Evolutionary conservation across 1,284 basidiomycete species (phyloP), one percentile per base, ranked within the genome.

Genomic region (Ceratobasidium sp.): DNA sequence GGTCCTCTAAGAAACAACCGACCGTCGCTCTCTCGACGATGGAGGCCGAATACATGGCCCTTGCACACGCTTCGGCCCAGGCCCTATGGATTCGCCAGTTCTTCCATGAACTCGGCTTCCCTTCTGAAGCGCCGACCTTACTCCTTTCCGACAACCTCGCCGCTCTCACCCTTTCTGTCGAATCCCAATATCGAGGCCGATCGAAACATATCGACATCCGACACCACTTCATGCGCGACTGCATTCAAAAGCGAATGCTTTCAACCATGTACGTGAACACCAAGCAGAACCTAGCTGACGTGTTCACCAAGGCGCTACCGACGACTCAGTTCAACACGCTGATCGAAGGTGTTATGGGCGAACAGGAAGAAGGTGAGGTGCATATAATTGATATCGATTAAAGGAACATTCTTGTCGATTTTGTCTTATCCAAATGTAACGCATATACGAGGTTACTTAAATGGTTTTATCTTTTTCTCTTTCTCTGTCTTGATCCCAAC

Each of bases 321-420:
- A 26, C 54, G 13, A 57, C 20, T 26, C 54, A 57, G 54, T 57
- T 57, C 26, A 20, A 57, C 23, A 20, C n/a, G 2, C 23, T 57
- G 54, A 57, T 57, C 5, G 3, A 5, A 23, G 54, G 54, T 10
- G 7, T 57, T 57, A 57, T 57, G 54, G 54, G 54, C 3, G 54
- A 57, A 57, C 54, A 57, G 15, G 95, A 97, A 89, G 95, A 38
- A 3, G 3, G 6, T 1, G 61, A 33, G 28, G 26, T 57, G 13
- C n/a, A 57, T 10, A 57, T 57, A 20, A 57, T 57, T 23, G 33
- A 33, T 1, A 33, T 33, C 33, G 33, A 33, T 33, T 33, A 33
- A n/a, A 33, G 33, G 33, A n/a, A 33, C 33, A 33, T 33, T 33
- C n/a, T 1, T 2, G 4, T 33, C 33, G 33, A 2, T 33, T 33